Conservation (phyloP, 140 eudicot genomes). For the Ambrosia hybrid region DNA sequence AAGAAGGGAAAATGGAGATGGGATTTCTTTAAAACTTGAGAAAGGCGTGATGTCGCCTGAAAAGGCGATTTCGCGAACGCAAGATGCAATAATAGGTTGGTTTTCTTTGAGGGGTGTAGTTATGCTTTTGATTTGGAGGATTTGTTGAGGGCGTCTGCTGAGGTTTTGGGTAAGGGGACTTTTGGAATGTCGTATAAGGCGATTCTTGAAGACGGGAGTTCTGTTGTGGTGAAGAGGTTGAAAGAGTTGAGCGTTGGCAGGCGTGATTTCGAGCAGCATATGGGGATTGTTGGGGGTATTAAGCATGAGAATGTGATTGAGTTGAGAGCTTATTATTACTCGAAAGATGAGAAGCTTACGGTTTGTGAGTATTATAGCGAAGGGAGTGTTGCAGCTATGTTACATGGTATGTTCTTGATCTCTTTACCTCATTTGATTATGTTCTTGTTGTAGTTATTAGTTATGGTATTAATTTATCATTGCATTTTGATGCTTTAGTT, state of each 20-base stretch:
- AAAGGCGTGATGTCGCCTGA: slow-evolving; percentile 86
- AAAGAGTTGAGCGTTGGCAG: slow-evolving; percentile 86
- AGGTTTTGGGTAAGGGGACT: slow-evolving; percentile 95
- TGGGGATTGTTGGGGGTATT: slow-evolving; percentile 81
- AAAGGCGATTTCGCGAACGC: slow-evolving; percentile 69
- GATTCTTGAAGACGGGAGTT: slow-evolving; percentile 82
- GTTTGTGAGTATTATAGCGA: slow-evolving; percentile 78
- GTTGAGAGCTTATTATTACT: slow-evolving; percentile 94
- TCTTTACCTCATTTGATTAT: slow-evolving; percentile 8
- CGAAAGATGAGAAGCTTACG: slow-evolving; percentile 94
- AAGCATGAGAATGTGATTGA: slow-evolving; percentile 84
- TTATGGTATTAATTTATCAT: neutral
- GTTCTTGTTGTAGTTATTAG: neutral
- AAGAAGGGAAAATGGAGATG: slow-evolving; percentile 43
- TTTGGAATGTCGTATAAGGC: slow-evolving; percentile 96
- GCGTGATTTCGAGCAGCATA: slow-evolving; percentile 84
- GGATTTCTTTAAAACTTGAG: slow-evolving; percentile 64
- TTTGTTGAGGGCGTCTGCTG: slow-evolving; percentile 96
- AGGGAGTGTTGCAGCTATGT: slow-evolving; percentile 86
- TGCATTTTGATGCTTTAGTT: neutral
- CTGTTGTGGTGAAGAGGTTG: slow-evolving; percentile 96
- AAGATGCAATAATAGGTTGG: slow-evolving; percentile 78
- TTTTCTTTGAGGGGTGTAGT: slow-evolving; percentile 91
- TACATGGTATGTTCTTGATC: slow-evolving; percentile 73
- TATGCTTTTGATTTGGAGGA: slow-evolving; percentile 98